A percentile compares a stretch with the other conserved stretches of the same genome.
Conservation (phyloP, 179 eudicot species). For the Gypsophila paniculata region DNA sequence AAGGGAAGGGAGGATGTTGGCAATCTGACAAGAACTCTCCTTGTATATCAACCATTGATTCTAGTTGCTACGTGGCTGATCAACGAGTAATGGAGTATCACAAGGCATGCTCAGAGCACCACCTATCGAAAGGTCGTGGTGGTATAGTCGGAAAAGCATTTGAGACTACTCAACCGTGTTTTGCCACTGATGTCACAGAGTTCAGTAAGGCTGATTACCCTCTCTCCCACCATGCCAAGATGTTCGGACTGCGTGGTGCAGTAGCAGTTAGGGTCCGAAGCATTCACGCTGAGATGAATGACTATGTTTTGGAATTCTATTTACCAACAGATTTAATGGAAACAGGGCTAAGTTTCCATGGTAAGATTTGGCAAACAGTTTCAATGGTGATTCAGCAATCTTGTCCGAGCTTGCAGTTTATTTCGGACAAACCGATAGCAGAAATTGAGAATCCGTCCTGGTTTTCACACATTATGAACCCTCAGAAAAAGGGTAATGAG, state of each 20-base stretch:
- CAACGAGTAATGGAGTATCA: conserved; percentile 47
- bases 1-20: conserved; percentile 44
- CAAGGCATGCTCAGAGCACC: conserved; percentile 66
- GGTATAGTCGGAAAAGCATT: conserved; percentile 75
- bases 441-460: conserved; percentile 45
- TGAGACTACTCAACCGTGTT: conserved; percentile 54
- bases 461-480: conserved; percentile 47
- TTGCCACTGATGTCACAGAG: conserved; percentile 51
- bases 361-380: conserved; percentile 38
- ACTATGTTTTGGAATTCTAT: conserved; percentile 68
- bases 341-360: conserved; percentile 32
- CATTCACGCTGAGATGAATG: conserved; percentile 35
- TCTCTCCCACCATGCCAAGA: conserved; percentile 67
- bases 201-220: conserved; percentile 66
- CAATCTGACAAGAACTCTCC: conserved; percentile 33
- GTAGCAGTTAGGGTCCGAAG: conserved; percentile 53
- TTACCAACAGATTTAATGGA: conserved; percentile 45
- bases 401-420: conserved; percentile 39
- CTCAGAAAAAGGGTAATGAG: conserved; percentile 51
- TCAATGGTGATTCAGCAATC: conserved; percentile 38
- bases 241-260: conserved; percentile 47
- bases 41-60: conserved; percentile 57
- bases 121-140: conserved; percentile 39
- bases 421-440: conserved; percentile 22
- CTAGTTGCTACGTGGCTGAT: conserved; percentile 61